phyloP scores from a whole-genome alignment of 2,329 filamentous ascomycete species.

The Berkeleyomyces rouxiae region DNA sequence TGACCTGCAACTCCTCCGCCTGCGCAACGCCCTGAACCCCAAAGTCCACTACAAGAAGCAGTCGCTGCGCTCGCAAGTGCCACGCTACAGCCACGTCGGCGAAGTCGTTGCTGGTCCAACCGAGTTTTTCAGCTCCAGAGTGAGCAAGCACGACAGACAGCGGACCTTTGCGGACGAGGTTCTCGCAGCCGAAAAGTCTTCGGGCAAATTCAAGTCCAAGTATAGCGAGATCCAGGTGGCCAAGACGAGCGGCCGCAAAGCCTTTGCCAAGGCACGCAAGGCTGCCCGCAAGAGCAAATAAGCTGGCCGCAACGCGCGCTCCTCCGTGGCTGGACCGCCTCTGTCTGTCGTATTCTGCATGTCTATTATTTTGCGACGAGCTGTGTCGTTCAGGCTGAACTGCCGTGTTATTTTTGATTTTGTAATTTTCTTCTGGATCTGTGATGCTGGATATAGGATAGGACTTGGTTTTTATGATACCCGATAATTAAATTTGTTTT shows the following conservation, averaged over 20 bases:
- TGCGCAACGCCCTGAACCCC: conserved; percentile 76
- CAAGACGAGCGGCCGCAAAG: conserved; percentile 80
- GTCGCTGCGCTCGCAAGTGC: conserved; percentile 30
- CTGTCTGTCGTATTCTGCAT: not conserved
- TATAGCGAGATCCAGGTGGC: conserved; percentile 68
- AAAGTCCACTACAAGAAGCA: conserved; percentile 81
- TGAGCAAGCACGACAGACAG: conserved; percentile 78
- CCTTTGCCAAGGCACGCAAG: conserved; percentile 40
- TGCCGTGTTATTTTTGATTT: not conserved
- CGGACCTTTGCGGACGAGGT: conserved; percentile 75
- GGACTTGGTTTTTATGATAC: conserved; percentile 9
- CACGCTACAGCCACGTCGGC: conserved; percentile 76
- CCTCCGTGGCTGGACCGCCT: not conserved
- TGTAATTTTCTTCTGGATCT: not conserved
- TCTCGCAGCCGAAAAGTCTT: conserved; percentile 32
- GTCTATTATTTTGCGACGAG: not conserved
- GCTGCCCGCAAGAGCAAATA: conserved; percentile 6
- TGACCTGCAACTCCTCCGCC: conserved; percentile 75
- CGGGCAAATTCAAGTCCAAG: conserved; percentile 60
- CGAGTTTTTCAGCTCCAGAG: conserved; percentile 65
- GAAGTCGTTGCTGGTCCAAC: conserved; percentile 77
- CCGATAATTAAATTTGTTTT: conserved; percentile 7
- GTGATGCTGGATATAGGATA: not conserved
- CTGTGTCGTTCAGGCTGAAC: not conserved
- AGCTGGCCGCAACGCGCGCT: not conserved